These are phyloP conservation scores for Auricularia sp. DNA, from an alignment of 768 basidiomycete species.

Conservation along the genomic window DNA sequence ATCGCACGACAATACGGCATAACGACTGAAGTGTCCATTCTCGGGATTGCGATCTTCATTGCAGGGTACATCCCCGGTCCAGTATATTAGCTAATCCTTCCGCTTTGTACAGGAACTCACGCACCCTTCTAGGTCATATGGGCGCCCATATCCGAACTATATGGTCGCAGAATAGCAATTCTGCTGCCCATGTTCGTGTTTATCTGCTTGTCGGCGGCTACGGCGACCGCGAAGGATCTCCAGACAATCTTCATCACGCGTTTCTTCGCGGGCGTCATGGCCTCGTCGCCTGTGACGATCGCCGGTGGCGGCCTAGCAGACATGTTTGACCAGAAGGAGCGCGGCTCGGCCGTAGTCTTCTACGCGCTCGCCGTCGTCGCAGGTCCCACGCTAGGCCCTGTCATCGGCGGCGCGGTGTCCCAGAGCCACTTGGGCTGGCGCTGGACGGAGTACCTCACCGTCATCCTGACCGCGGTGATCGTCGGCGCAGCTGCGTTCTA, in stretches of 20 bases:
- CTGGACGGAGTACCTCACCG: constrained; percentile 25
- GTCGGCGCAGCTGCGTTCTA: constrained; percentile 16
- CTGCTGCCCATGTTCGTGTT: constrained; percentile 21
- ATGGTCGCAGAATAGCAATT: constrained; percentile 19
- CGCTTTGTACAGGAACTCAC: too few relatives aligned
- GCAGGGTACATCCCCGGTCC: constrained; percentile 14
- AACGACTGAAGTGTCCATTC: constrained; percentile 18
- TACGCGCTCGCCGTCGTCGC: constrained; percentile 24
- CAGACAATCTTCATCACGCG: constrained; percentile 26
- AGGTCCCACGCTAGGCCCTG: constrained; percentile 22
- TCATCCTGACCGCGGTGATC: constrained; percentile 21
- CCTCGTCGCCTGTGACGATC: constrained; percentile 18
- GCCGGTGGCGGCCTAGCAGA: constrained; percentile 15
- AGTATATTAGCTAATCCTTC: constrained; percentile 1
- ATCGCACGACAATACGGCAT: constrained; percentile 18
- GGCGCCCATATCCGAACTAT: constrained; percentile 20
- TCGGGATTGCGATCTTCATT: constrained; percentile 16
- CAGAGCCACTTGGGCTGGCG: constrained; percentile 23
- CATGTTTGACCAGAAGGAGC: constrained; percentile 13
- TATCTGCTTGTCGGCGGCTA: constrained; percentile 23
- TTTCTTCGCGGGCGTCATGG: constrained; percentile 19
- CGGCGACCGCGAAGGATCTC: constrained; percentile 23
- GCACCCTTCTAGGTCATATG: constrained; percentile 9
- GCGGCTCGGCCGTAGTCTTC: constrained; percentile 21
- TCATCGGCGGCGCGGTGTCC: constrained; percentile 21